Base-by-base conservation (phyloP, 1,284 basidiomycete genomes). In the Cryptococcus maquisensis region DNA sequence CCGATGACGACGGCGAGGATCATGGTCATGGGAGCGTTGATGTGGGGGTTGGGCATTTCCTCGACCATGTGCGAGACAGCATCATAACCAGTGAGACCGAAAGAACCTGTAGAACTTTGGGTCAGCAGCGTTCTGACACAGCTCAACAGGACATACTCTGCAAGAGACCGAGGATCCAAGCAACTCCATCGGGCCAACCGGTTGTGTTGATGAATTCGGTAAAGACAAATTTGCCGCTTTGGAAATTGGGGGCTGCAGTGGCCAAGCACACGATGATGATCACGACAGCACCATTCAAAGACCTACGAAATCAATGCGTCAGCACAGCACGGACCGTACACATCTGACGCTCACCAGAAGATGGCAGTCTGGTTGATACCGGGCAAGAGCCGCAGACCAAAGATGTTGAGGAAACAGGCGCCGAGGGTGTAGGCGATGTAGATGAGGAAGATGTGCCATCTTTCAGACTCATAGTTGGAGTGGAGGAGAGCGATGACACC, bases 1-100 rank as follows among this genome's bases (percentile, higher is more conserved):
- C 86, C 85, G 43, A 87, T 84, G 3, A 83, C 80, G 26, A 87
- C 79, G 0, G 85, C 83, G 54, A 81, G 79, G 2, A 82, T 76
- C 62, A 88, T 82, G 12, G 55, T 57, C 45, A 55, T 61, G 8
- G 77, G 77, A 0, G 73, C 75, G 50, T 76, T 69, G 45, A 68
- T 59, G n/a, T 65, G 54, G 1, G 77, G 74, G 12, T 62, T 48
- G 12, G 73, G 64, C 67, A 72, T 69, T 54, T 72, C 71, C 50
- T 72, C 71, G 35, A 68, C 62, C 60, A 72, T 66, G 60, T 71
- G 69, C 10, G 62, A 63, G 15, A 68, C 67, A 26, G 65, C 68
- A 49, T 71, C 71, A 57, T 66, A 73, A 3, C 70, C 77, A 9
- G 74, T 74, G 1, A 80, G 63, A 16, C 74, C 73, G 55, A 79